Evolutionary conservation across 495 filamentous ascomycete species (phyloP).

Genomic region (Pseudomonodictys pantanalensis): DNA sequence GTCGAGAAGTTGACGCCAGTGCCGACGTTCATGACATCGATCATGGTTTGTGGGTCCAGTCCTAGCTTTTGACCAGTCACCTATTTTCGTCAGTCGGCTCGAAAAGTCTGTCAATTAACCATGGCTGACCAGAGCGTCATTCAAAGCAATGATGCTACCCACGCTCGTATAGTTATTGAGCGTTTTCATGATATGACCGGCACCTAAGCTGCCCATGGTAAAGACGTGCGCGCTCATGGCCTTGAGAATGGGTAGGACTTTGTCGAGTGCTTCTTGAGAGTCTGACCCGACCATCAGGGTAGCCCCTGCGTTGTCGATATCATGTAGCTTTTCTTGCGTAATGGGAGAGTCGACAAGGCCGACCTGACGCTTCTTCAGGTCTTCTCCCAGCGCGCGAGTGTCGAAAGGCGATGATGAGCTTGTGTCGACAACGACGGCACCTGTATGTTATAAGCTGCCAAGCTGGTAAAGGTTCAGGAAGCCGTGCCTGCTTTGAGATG

Average conservation of each 20-base stretch:
- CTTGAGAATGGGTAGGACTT: slow-evolving; percentile 31
- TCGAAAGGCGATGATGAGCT: slow-evolving; percentile 37
- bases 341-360: slow-evolving; percentile 37
- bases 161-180: slow-evolving; percentile 40
- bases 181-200: slow-evolving; percentile 40
- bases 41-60: slow-evolving; percentile 38
- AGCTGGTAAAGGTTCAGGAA: background rate
- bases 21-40: slow-evolving; percentile 38
- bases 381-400: slow-evolving; percentile 29
- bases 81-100: slow-evolving; percentile 7
- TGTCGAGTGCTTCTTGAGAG: slow-evolving; percentile 27
- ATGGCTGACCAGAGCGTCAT: slow-evolving; percentile 30
- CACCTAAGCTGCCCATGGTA: slow-evolving; percentile 31
- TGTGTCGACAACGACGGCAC: slow-evolving; percentile 36
- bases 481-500: slow-evolving; percentile 29
- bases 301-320: slow-evolving; percentile 32
- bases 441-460: slow-evolving; percentile 8
- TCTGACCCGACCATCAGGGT: slow-evolving; percentile 34
- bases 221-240: slow-evolving; percentile 33
- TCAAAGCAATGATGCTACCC: slow-evolving; percentile 32
- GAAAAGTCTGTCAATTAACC: background rate
- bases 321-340: slow-evolving; percentile 37
- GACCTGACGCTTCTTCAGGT: slow-evolving; percentile 31
- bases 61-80: slow-evolving; percentile 36
- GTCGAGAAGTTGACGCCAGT: slow-evolving; percentile 38